Percentiles rank a stretch among this genome's conserved stretches.
These are phyloP conservation scores for Zoysia japonica DNA, from an alignment of 176 grass and related monocot genomes.

Conservation along the genomic window DNA sequence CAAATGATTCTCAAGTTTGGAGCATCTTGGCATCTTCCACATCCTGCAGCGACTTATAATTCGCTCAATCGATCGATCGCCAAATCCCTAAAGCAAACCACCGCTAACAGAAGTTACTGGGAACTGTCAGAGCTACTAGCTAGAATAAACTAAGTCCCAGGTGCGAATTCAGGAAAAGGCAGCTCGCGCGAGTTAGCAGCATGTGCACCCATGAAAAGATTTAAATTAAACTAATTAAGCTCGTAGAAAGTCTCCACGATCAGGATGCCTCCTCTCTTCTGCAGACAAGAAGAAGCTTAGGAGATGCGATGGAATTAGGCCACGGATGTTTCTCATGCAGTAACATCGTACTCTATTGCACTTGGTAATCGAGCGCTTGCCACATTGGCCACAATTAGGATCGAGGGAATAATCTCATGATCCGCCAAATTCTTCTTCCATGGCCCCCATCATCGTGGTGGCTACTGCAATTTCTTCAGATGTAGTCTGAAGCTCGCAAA, in stretches of 20 bases:
- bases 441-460: no score
- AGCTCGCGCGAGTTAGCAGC: not conserved
- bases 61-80: not conserved
- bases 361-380: no score
- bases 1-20: slow-evolving; percentile 11
- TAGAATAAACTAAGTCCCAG: not conserved
- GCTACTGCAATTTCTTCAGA: no score
- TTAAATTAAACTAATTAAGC: slow-evolving; percentile 3
- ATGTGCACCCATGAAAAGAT: not conserved
- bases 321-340: no score
- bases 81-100: slow-evolving; percentile 37
- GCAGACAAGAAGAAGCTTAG: not conserved
- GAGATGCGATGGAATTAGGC: no score
- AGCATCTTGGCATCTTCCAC: slow-evolving; percentile 16
- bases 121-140: slow-evolving; percentile 1
- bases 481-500: no score
- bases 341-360: no score
- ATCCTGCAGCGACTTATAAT: not conserved
- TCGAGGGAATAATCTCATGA: no score
- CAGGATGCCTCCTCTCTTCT: not conserved
- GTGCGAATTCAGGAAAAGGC: not conserved
- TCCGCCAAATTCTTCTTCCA: no score
- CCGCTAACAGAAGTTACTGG: slow-evolving; percentile 34
- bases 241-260: not conserved
- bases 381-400: no score